Conservation (phyloP, 2,329 filamentous ascomycete species). For the Diaporthe amygdali region DNA sequence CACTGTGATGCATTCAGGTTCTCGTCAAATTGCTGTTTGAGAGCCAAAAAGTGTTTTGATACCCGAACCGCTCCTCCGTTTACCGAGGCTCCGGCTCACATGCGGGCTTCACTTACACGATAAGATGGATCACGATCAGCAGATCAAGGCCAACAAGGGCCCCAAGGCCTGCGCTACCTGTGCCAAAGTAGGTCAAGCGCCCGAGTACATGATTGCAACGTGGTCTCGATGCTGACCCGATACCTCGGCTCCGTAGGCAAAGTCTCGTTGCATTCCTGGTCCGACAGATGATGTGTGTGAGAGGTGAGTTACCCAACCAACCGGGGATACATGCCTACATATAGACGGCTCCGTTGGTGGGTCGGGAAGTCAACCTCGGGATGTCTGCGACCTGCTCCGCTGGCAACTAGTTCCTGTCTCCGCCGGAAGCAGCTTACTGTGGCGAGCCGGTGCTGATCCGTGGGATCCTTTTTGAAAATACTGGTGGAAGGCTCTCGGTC, state of each 20-base stretch:
- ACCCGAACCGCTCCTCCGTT: not conserved
- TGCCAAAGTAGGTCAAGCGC: conserved; percentile 39
- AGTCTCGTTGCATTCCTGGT: conserved; percentile 53
- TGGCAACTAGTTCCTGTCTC: not conserved
- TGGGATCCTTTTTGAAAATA: not conserved
- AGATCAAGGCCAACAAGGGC: conserved; percentile 39
- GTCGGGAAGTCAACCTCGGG: not conserved
- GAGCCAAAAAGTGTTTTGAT: not conserved
- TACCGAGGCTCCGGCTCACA: not conserved
- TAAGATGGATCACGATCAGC: conserved; percentile 15
- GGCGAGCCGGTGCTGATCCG: not conserved
- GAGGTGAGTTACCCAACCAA: conserved; percentile 40
- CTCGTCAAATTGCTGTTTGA: not conserved
- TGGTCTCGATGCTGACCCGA: not conserved
- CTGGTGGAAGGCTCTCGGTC: not conserved
- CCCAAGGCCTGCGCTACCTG: conserved; percentile 56
- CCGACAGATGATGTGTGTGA: conserved; percentile 50
- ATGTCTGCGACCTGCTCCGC: not conserved
- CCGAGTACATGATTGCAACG: no score
- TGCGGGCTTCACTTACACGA: conserved; percentile 1
- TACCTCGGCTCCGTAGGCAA: conserved; percentile 38
- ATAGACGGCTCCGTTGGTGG: not conserved
- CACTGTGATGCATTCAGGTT: not conserved
- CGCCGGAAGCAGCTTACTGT: not conserved
- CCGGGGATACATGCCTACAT: not conserved